Evolutionary conservation across 306 rosid species (phyloP), one percentile per base, ranked within the genome.

Genomic region (Corylus heterophylla): DNA sequence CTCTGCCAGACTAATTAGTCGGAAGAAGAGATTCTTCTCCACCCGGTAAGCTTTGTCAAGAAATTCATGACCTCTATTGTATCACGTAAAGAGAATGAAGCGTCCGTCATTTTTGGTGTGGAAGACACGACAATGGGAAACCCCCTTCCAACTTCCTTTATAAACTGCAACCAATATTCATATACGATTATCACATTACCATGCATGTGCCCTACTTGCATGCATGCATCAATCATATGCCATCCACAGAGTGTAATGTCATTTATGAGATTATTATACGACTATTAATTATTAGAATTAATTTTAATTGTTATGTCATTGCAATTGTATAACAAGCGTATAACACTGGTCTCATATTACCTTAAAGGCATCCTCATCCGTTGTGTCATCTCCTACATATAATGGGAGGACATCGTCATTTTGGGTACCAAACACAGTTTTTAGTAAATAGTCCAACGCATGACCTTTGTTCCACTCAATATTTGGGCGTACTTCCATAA

Each of bases 281-380:
- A 31, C 35, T 31, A 31, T 31, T 3, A 31, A 31, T 31, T 31
- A 31, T 31, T 31, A 31, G 2, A 31, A 3, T 0, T 31, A 31
- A 31, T 31, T 31, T 31, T 31, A 0, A 31, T 31, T 31, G 35
- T 31, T 2, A 31, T 3, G 2, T 31, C 35, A 31, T 31, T 31
- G 35, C 35, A 31, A 0, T 31, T 31, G 35, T 31, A 31, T 31
- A 3, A 31, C 2, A 31, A 3, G 2, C 35, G 3, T 31, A 31
- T 2, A 31, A 31, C 35, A 31, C 35, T 22, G 25, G 35, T n/a
- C 35, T 8, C 31, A 22, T n/a, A 12, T 20, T 80, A 88, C 94
- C 94, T 81, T 79, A 55, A 90, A 90, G 74, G 94, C 92, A 85
- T 88, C 94, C 66, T 90, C 94, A 73, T 90, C 91, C 5, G 90